Evolutionary conservation across 148 eudicot genomes (phyloP).

Genomic region (Rhododendron henanense): DNA sequence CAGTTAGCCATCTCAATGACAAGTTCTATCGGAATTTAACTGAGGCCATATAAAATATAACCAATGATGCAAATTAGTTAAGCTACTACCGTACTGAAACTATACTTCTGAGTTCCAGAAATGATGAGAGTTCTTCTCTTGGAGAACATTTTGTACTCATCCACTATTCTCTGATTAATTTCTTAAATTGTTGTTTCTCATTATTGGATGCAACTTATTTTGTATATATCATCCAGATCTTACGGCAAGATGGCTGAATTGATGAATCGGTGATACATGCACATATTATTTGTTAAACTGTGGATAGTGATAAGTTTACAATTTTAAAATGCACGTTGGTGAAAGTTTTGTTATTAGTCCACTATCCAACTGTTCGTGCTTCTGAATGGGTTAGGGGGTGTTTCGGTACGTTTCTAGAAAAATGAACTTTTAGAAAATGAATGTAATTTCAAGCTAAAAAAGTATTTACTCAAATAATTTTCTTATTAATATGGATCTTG

Average conservation of each 20-base stretch:
- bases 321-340: too few relatives aligned
- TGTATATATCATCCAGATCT: not conserved
- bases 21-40: not conserved
- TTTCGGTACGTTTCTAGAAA: too few relatives aligned
- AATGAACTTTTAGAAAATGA: too few relatives aligned
- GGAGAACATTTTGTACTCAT: not conserved
- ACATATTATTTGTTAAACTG: too few relatives aligned
- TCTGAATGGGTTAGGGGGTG: too few relatives aligned
- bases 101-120: not conserved
- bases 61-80: constrained; percentile 5
- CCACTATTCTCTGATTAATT: not conserved
- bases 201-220: not conserved
- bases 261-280: not conserved
- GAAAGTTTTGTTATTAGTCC: too few relatives aligned
- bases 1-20: constrained; percentile 28
- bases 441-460: too few relatives aligned
- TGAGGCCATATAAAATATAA: not conserved
- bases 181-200: too few relatives aligned
- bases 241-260: not conserved
- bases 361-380: too few relatives aligned
- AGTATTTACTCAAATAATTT: too few relatives aligned
- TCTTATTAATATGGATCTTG: too few relatives aligned
- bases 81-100: not conserved
- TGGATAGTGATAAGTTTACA: too few relatives aligned
- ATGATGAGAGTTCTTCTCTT: not conserved